Evolutionary conservation across 1,284 basidiomycete species (phyloP), one percentile per base, ranked within the genome.

Genomic region (Ustilago trichophora): DNA sequence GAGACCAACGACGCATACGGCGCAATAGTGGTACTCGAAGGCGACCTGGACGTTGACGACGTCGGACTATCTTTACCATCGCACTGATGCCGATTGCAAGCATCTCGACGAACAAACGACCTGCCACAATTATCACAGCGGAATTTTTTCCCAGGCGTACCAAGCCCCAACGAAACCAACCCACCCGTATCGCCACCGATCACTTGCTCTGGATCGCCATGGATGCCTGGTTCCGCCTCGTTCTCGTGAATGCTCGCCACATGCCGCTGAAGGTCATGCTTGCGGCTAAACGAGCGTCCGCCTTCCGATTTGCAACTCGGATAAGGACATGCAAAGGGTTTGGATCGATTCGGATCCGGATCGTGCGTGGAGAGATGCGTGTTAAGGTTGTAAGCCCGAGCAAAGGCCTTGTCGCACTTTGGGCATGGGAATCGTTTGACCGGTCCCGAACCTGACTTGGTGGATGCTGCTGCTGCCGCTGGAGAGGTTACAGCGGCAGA

Each of bases 351-450:
- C 34, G 76, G 76, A 26, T 80, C 76, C 16, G 91, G 91, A 77
- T 93, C 91, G 81, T 93, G 91, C 3, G 91, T 93, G 6, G 89
- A 89, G 85, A 91, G 88, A 81, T 93, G 91, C 0, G 92, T 93
- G 84, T 93, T 93, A 54, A 93, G 83, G 73, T 93, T 93, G 82
- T 90, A 93, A 0, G 91, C 91, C n/a, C 91, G 85, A 18, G 91
- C 91, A 74, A 93, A 93, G 0, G 90, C 91, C 89, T 75, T 73
- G 21, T 74, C 68, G 52, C 78, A 80, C 34, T 73, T 74, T 25
- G 68, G 65, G 42, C 78, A 80, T 33, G 71, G 72, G 50, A 77
- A 78, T 1, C 74, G 66, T 48, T 80, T 80, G 19, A 60, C 55
- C 2, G 67, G 59, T 9, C 43, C 46, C 11, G 55, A 46, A 13